Evolutionary conservation across 2,329 filamentous ascomycete genomes (phyloP).

Genomic region (Aspergillus tanneri): DNA sequence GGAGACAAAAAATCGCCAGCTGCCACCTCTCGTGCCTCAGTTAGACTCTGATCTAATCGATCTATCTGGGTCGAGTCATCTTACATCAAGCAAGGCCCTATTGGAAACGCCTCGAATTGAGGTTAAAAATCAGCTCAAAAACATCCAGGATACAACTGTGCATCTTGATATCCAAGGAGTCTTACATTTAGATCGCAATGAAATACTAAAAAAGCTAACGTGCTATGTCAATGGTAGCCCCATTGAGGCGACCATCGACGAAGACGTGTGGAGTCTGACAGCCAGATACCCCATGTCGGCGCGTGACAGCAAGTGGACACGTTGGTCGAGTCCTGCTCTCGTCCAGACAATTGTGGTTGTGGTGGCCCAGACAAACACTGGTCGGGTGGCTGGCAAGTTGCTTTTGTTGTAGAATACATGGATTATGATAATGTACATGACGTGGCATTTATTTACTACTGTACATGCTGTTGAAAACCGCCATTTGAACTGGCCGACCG

Average conservation of each 20-base stretch:
- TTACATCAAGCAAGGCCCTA: not conserved
- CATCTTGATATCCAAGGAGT: conserved; percentile 8
- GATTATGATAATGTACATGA: not conserved
- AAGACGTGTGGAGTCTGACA: conserved; percentile 17
- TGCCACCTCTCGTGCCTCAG: conserved; percentile 21
- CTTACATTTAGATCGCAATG: conserved; percentile 6
- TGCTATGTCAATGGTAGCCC: conserved; percentile 27
- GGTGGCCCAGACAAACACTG: conserved; percentile 13
- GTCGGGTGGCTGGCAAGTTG: conserved; percentile 21
- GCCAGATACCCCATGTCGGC: conserved; percentile 23
- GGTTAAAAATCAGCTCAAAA: conserved; percentile 12
- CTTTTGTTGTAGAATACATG: conserved; percentile 21
- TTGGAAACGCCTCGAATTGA: conserved; percentile 6
- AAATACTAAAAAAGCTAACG: conserved; percentile 9
- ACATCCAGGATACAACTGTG: conserved; percentile 7
- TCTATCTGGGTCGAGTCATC: not conserved
- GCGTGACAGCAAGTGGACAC: conserved; percentile 26
- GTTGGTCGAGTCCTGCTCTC: conserved; percentile 28
- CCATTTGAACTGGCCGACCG: not conserved
- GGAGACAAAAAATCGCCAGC: conserved; percentile 20
- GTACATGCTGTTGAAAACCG: too few species aligned
- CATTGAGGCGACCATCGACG: conserved; percentile 15
- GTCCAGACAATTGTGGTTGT: conserved; percentile 27
- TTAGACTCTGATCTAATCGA: conserved; percentile 25
- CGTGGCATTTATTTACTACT: too few species aligned